phyloP scores from a whole-genome alignment of 2,329 filamentous ascomycete species.

The Penicillium sp. region DNA sequence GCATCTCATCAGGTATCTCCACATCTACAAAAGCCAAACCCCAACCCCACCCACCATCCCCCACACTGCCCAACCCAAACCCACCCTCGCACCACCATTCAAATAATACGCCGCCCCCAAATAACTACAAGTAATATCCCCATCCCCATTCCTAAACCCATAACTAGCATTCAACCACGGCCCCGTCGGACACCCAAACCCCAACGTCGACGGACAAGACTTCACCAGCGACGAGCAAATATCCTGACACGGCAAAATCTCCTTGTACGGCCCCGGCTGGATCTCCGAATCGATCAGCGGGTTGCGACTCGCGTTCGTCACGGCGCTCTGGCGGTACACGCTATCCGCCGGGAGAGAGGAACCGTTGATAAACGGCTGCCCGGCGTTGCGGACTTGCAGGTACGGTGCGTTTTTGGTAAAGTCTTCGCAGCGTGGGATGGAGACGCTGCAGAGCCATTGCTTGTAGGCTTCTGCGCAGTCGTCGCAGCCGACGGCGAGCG shows the following conservation, averaged over 20 bases:
- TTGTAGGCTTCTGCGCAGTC: slow-evolving; percentile 85
- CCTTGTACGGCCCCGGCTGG: slow-evolving; percentile 86
- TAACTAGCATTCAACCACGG: slow-evolving; percentile 55
- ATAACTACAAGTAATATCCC: slow-evolving; percentile 61
- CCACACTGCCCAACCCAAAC: slow-evolving; percentile 12
- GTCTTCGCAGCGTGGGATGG: slow-evolving; percentile 89
- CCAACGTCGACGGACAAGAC: slow-evolving; percentile 75
- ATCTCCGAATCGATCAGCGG: slow-evolving; percentile 70
- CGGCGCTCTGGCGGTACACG: slow-evolving; percentile 38
- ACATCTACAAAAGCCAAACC: slow-evolving; percentile 17
- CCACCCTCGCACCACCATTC: slow-evolving; percentile 35
- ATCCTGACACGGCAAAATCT: slow-evolving; percentile 84
- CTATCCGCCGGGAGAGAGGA: slow-evolving; percentile 50
- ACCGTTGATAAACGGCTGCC: slow-evolving; percentile 71
- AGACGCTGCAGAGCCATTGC: slow-evolving; percentile 90
- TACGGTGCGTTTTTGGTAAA: slow-evolving; percentile 61
- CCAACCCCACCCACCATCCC: slow-evolving; percentile 23
- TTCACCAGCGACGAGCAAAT: slow-evolving; percentile 84
- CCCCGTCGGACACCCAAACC: slow-evolving; percentile 71
- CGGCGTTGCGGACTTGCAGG: slow-evolving; percentile 71
- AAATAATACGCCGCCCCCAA: slow-evolving; percentile 60
- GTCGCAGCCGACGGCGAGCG: slow-evolving; percentile 72
- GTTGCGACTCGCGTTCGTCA: slow-evolving; percentile 66
- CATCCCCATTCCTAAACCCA: slow-evolving; percentile 43
- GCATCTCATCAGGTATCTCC: not conserved